Evolutionary conservation across 768 basidiomycete genomes (phyloP).

Genomic region (Russula virescens): DNA sequence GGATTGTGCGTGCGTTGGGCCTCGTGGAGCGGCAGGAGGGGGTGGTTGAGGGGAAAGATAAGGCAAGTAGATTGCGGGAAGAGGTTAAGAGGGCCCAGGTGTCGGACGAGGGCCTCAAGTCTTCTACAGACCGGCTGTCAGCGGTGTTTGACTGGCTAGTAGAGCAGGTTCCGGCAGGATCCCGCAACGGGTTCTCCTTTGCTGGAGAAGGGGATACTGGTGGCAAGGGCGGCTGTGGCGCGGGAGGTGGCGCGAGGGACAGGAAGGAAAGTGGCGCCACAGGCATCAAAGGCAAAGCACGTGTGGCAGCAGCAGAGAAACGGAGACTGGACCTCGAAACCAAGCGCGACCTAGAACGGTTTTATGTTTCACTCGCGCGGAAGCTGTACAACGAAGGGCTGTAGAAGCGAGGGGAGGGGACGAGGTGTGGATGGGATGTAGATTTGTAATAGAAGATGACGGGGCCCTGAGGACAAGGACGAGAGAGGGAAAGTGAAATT

Average conservation of each 20-base stretch:
- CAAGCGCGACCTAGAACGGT: constrained; percentile 77
- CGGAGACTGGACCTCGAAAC: constrained; percentile 48
- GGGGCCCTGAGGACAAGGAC: not conserved
- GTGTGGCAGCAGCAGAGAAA: constrained; percentile 29
- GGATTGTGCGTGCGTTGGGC: constrained; percentile 47
- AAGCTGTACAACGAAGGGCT: constrained; percentile 92
- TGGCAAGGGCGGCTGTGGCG: not conserved
- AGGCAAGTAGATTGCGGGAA: not conserved
- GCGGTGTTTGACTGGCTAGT: constrained; percentile 76
- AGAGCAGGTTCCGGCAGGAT: constrained; percentile 45
- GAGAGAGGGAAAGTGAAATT: not conserved
- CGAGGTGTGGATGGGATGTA: not conserved
- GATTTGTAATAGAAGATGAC: not conserved
- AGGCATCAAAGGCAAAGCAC: not conserved
- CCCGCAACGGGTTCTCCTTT: constrained; percentile 14
- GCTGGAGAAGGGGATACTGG: constrained; percentile 4
- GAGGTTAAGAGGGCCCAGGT: constrained; percentile 5
- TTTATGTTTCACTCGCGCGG: constrained; percentile 83
- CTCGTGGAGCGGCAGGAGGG: constrained; percentile 29
- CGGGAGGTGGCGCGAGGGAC: not conserved
- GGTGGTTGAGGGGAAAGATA: constrained; percentile 11
- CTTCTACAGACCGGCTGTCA: constrained; percentile 67
- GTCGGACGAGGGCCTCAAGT: constrained; percentile 52
- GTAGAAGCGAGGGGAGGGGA: constrained; percentile 30
- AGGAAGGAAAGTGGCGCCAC: not conserved